Evolutionary conservation across 2,329 filamentous ascomycete species (phyloP), one percentile per base, ranked within the genome.

Genomic region (Colletotrichum lentis): DNA sequence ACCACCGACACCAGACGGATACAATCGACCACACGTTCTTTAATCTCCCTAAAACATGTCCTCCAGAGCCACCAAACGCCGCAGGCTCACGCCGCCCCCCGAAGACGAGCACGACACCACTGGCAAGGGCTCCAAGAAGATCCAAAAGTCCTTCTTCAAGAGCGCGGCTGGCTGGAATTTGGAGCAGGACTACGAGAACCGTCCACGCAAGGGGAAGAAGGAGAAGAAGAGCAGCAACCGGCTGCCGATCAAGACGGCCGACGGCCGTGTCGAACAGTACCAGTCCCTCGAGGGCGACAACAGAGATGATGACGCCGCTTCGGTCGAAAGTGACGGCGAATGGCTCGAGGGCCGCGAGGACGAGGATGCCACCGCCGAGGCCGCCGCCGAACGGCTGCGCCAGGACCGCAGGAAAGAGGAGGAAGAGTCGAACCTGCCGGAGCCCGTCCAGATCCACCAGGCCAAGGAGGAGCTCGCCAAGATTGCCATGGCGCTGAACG

Each of bases 381-480:
- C 76, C 22, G 54, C 57, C 24, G 60, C 60, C 27, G 64, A 64
- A 49, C 35, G 62, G 44, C 81, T 50, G 83, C 84, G 57, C 73
- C 79, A n/a, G 84, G 84, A 43, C 77, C 78, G 43, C 74, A 77
- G 44, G 69, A 74, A 64, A 79, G 85, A 69, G 37, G 66, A 69
- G 41, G 78, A 85, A 69, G 84, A 85, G 68, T 89, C 91, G 1
- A 86, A 88, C 72, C 82, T 96, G 37, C 88, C 94, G 0, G 84
- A 91, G 71, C 86, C 90, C 67, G 88, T 97, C 74, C 92, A 97
- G 78, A 91, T 99, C 57, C 74, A 92, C 27, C 88, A 91, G 70
- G 94, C 94, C 11, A 97, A 99, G 78, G 96, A 98, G 76, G 94
- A 98, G 75, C 82, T 99, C 64, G 95, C 96, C 22, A 90, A 90